Base-by-base conservation (phyloP, 768 basidiomycete genomes). In the Phanerochaete sordida region DNA sequence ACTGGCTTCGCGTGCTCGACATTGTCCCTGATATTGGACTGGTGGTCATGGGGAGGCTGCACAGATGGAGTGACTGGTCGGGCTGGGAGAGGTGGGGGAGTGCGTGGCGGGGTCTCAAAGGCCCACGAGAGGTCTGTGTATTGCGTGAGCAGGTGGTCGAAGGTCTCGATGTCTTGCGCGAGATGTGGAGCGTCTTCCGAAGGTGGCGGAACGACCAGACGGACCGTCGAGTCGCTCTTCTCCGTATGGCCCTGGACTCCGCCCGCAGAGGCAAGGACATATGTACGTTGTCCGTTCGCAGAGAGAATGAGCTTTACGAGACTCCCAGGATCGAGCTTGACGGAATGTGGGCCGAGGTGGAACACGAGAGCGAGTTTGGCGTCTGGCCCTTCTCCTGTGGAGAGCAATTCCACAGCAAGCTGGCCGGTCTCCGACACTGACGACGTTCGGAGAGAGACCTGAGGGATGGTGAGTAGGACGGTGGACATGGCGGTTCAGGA, bases 351-450 rank as follows among this genome's bases (percentile, higher is more conserved):
- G 59, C 82, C 79, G 16, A 90, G 68, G 35, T 79, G 79, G 47
- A 90, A 68, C 23, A 91, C 84, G 56, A 91, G 83, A 71, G 84
- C 90, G 56, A 88, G 80, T 63, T 87, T 84, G 48, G 79, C 78
- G 19, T 54, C 16, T 58, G 39, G 28, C 62, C 60, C 50, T 58
- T 56, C 26, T 51, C 56, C 11, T 58, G 58, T 48, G n/a, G 53
- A 60, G 31, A 90, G 80, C 68, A 86, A 89, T 70, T 89, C 82
- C 50, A 90, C 75, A 27, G 76, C 76, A 59, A 85, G 78, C 19
- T 65, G 61, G 26, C 86, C 86, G 11, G 73, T 71, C 35, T 80
- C 55, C 43, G 64, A 68, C 21, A 48, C 59, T 13, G 69, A 72
- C 1, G 70, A 64, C 1, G 73, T 70, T 0, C 71, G 67, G 19